Evolutionary conservation across 345 rosid genomes (phyloP), one percentile per base, ranked within the genome.

Genomic region (Carallia pectinifolia): DNA sequence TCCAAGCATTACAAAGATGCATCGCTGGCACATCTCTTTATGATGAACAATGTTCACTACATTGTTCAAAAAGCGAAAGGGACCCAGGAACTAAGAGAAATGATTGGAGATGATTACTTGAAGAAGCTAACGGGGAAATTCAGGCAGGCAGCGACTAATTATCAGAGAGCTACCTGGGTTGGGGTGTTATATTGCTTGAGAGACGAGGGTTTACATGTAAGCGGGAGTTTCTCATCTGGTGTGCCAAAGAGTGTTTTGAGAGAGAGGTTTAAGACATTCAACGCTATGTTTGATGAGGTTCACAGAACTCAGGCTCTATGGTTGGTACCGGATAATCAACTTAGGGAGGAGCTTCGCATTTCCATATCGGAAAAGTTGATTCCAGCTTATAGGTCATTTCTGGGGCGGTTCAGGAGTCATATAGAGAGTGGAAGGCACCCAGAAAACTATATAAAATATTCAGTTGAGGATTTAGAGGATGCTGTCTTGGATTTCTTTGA

Each of bases 391-490:
- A 81, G 98, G 63, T 94, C 98, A 4, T 94, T 94, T 79, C 83
- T 89, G 65, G 98, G 96, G 77, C 81, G 98, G 70, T 94, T 89
- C 79, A 89, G 96, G 81, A 83, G 88, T 74, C 91, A 89, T 70
- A 89, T 94, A 69, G 98, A 94, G 84, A 89, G 91, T 66, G 96
- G 92, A 68, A 94, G 64, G 83, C 98, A 94, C 77, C 97, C 98
- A 0, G 98, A 94, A 84, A 89, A 89, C 76, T 94, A 89, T 81
- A 81, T 94, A 72, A 94, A 91, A 82, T 94, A 88, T 62, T 80
- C 96, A 0, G 93, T 85, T 4, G 97, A 91, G 83, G 97, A 94
- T 81, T 80, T 94, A 67, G 98, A 94, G 83, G 81, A 65, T 27
- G 89, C 87, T 37, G 87, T 91, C 71, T 82, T 91, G 80, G 98